Evolutionary conservation across 495 filamentous ascomycete species (phyloP).

Genomic region (Tuber brumale): DNA sequence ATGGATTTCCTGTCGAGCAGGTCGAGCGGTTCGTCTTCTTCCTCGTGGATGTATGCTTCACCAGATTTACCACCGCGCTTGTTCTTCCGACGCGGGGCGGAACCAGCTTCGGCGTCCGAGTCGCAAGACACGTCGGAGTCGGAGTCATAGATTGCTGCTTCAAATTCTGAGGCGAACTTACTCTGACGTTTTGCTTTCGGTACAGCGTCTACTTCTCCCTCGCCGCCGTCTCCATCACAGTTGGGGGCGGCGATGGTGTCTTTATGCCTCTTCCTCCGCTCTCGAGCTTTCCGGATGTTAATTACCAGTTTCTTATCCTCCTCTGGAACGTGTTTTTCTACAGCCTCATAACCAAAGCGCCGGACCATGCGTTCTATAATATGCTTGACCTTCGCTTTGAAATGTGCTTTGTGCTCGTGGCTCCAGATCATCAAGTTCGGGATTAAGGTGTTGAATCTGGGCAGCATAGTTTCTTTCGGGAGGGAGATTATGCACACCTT

Average conservation of each 20-base stretch:
- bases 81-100: slow-evolving; percentile 45
- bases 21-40: slow-evolving; percentile 88
- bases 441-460: slow-evolving; percentile 65
- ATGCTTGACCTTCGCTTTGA: slow-evolving; percentile 93
- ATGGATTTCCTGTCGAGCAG: slow-evolving; percentile 80
- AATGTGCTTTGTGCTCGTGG: slow-evolving; percentile 93
- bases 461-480: slow-evolving; percentile 64
- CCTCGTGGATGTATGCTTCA: slow-evolving; percentile 80
- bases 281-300: slow-evolving; percentile 89
- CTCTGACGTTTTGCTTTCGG: slow-evolving; percentile 47
- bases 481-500: slow-evolving; percentile 89
- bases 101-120: slow-evolving; percentile 53
- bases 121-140: slow-evolving; percentile 61
- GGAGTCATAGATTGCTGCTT: slow-evolving; percentile 88
- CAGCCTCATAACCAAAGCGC: slow-evolving; percentile 70
- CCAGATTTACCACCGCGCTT: slow-evolving; percentile 52
- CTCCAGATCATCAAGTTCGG: slow-evolving; percentile 92
- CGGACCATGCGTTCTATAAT: slow-evolving; percentile 90
- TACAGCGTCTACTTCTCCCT: slow-evolving; percentile 42
- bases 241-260: slow-evolving; percentile 52
- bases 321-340: slow-evolving; percentile 72
- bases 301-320: slow-evolving; percentile 80
- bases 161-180: slow-evolving; percentile 82
- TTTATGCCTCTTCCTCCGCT: slow-evolving; percentile 78
- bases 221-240: slow-evolving; percentile 50